Conservation (phyloP, 2,329 filamentous ascomycete species). For the Colletotrichum sublineola region DNA sequence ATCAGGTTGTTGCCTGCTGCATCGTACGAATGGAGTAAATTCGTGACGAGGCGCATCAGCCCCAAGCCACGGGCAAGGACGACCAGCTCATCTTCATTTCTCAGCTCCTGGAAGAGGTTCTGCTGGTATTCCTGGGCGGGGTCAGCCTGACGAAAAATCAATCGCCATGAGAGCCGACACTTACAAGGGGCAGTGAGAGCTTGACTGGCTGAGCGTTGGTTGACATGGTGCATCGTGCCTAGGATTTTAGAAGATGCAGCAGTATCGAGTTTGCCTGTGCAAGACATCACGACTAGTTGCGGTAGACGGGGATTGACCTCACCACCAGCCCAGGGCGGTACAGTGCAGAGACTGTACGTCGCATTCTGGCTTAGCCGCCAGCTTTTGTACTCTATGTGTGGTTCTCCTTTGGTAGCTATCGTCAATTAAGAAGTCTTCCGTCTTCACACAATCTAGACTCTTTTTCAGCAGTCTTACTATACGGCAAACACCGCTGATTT, state of each 20-base stretch:
- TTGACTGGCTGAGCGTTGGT: slow-evolving; percentile 78
- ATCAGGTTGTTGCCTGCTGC: slow-evolving; percentile 94
- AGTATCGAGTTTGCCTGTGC: not conserved
- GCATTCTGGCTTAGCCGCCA: no score
- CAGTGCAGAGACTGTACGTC: not conserved
- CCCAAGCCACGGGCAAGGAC: slow-evolving; percentile 92
- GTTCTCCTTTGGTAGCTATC: not conserved
- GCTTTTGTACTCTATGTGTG: not conserved
- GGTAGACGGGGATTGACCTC: slow-evolving; percentile 4
- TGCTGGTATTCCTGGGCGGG: slow-evolving; percentile 84
- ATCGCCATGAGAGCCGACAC: slow-evolving; percentile 34
- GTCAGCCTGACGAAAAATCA: slow-evolving; percentile 40
- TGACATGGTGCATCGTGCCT: slow-evolving; percentile 45
- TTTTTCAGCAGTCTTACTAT: no score
- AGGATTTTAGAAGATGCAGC: not conserved
- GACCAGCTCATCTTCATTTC: slow-evolving; percentile 92
- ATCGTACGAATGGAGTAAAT: slow-evolving; percentile 96
- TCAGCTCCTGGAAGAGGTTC: slow-evolving; percentile 91
- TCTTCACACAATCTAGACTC: not conserved
- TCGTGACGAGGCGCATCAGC: slow-evolving; percentile 92
- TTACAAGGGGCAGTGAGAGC: slow-evolving; percentile 81
- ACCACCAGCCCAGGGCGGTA: not conserved
- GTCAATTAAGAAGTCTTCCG: not conserved
- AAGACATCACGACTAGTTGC: not conserved
- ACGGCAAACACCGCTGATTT: not conserved